Evolutionary conservation across 148 eudicot species (phyloP).

Genomic region (Rhododendron henanense): DNA sequence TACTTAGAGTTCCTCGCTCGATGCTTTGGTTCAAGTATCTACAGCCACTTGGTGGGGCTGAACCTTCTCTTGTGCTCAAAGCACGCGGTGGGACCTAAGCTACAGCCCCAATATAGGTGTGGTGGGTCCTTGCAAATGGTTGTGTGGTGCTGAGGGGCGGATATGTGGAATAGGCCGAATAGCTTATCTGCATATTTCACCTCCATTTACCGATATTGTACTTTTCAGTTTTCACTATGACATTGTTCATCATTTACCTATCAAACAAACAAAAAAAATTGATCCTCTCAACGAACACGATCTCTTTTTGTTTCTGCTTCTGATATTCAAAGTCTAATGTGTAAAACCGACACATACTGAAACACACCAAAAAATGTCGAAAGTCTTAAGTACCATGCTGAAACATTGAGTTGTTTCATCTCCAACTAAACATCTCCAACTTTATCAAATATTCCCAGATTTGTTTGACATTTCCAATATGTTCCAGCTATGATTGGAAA

Average conservation of each 20-base stretch:
- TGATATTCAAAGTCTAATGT: not conserved
- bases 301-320: not conserved
- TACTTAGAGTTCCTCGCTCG: not conserved
- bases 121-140: not conserved
- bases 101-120: not conserved
- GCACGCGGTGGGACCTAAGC: not conserved
- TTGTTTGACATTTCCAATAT: not conserved
- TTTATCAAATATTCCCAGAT: not conserved
- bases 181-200: not conserved
- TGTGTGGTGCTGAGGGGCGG: not conserved
- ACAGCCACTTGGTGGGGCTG: not conserved
- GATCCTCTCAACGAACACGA: not conserved
- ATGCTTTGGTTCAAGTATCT: not conserved
- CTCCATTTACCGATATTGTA: not conserved
- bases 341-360: not conserved
- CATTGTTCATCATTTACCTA: not conserved
- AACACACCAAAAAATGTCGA: not conserved
- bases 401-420: not conserved
- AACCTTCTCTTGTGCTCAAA: not conserved
- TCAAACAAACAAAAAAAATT: not conserved
- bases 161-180: not conserved
- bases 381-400: not conserved
- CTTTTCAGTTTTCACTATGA: not conserved
- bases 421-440: not conserved
- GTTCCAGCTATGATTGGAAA: not conserved